These are phyloP conservation scores for Kentomonas sorsogonicus DNA, from an alignment of 208 protist species.

Conservation along the genomic window DNA sequence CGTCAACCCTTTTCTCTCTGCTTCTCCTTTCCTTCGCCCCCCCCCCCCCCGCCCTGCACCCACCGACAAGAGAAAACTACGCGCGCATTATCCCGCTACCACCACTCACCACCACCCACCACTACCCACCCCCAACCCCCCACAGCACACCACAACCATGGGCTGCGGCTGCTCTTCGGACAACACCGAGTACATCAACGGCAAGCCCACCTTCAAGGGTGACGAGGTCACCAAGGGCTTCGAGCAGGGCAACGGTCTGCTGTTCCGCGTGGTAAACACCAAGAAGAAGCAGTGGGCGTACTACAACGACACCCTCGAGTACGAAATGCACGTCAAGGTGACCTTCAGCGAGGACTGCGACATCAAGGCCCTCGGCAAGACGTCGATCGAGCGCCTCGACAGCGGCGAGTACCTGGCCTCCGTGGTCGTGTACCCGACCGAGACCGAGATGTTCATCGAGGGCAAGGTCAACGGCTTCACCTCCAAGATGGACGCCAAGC, in stretches of 20 bases:
- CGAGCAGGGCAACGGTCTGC: slow-evolving; percentile 61
- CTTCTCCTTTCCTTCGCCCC: too few relatives aligned
- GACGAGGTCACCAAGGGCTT: slow-evolving; percentile 45
- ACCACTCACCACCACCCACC: background rate
- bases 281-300: slow-evolving; percentile 52
- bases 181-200: slow-evolving; percentile 18
- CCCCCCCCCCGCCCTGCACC: too few relatives aligned
- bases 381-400: slow-evolving; percentile 26
- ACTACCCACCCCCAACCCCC: background rate
- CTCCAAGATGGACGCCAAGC: slow-evolving; percentile 49
- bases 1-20: too few relatives aligned
- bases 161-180: slow-evolving; percentile 8
- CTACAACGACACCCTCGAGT: slow-evolving; percentile 76
- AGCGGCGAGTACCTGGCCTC: slow-evolving; percentile 38
- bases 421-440: slow-evolving; percentile 44
- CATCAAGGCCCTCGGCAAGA: slow-evolving; percentile 45
- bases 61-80: too few relatives aligned
- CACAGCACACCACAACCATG: slow-evolving; percentile 12
- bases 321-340: slow-evolving; percentile 67
- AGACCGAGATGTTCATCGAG: slow-evolving; percentile 73
- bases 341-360: slow-evolving; percentile 43
- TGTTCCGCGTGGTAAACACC: slow-evolving; percentile 67
- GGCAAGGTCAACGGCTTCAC: slow-evolving; percentile 53
- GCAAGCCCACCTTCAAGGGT: slow-evolving; percentile 39
- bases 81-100: too few relatives aligned